These are phyloP conservation scores for Adansonia madagascariensis DNA, from an alignment of 441 rosid genomes.

Conservation along the genomic window DNA sequence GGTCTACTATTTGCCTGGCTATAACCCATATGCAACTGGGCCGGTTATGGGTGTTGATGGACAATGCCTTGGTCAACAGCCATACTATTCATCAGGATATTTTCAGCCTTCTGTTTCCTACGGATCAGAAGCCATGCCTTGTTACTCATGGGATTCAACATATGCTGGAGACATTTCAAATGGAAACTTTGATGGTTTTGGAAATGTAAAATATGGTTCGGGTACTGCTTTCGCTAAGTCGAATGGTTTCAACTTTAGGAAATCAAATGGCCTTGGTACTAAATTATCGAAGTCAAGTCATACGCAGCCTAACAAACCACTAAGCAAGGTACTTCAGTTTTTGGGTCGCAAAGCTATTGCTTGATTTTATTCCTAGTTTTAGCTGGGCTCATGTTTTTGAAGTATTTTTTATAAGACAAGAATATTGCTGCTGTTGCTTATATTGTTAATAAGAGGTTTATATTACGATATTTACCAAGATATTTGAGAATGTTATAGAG, in stretches of 20 bases:
- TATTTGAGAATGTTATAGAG: neutral
- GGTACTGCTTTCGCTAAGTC: constrained; percentile 40
- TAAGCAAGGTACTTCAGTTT: constrained; percentile 45
- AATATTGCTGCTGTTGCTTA: neutral
- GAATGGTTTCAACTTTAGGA: constrained; percentile 34
- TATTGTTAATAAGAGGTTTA: neutral
- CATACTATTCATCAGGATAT: constrained; percentile 54
- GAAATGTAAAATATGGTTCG: constrained; percentile 38
- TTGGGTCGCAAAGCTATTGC: neutral
- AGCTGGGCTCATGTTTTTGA: neutral
- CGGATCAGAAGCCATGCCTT: constrained; percentile 48
- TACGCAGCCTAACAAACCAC: constrained; percentile 39
- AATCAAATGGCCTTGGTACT: constrained; percentile 41
- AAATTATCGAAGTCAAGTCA: constrained; percentile 38
- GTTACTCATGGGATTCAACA: constrained; percentile 56
- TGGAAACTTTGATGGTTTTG: constrained; percentile 40
- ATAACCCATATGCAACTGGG: constrained; percentile 50
- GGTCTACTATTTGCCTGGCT: constrained; percentile 53
- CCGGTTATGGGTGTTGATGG: constrained; percentile 46
- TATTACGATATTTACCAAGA: neutral
- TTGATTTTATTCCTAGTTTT: neutral
- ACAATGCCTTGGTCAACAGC: constrained; percentile 49
- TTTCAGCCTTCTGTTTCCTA: constrained; percentile 53
- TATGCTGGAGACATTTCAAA: constrained; percentile 43
- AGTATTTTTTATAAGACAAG: neutral